Percentiles rank a stretch among this genome's conserved stretches.
phyloP scores from a whole-genome alignment of 1,284 basidiomycete species.

The Pyrrhoderma lamaoense region DNA sequence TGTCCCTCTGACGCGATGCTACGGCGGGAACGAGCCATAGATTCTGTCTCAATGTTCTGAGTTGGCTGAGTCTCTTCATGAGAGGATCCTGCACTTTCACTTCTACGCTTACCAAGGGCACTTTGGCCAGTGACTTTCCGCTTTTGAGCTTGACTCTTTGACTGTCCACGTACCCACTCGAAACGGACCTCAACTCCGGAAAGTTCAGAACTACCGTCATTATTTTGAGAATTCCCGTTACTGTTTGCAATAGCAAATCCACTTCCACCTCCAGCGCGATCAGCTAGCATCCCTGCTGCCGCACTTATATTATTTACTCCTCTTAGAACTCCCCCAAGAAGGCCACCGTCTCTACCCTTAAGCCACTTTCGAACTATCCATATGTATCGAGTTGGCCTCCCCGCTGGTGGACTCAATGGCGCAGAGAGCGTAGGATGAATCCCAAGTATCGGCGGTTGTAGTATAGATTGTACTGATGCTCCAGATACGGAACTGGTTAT shows the following conservation, averaged over 20 bases:
- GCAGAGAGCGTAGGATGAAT: conserved; percentile 50
- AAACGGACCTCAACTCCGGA: conserved; percentile 57
- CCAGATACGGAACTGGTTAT: conserved; percentile 7
- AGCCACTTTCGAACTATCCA: conserved; percentile 81
- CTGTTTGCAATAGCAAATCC: conserved; percentile 15
- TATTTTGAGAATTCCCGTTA: neutral
- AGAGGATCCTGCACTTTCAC: neutral
- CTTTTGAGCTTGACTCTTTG: conserved; percentile 25
- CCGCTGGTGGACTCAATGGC: conserved; percentile 32
- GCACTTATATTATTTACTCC: conserved; percentile 24
- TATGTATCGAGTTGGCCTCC: conserved; percentile 60
- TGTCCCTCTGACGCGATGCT: neutral
- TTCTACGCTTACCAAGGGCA: conserved; percentile 1
- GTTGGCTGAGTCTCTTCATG: neutral
- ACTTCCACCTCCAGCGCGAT: conserved; percentile 21
- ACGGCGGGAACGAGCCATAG: neutral
- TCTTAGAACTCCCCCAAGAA: conserved; percentile 37
- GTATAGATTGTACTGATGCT: conserved; percentile 20
- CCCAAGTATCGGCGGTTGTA: conserved; percentile 56
- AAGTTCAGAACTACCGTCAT: conserved; percentile 18
- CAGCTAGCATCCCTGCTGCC: conserved; percentile 19
- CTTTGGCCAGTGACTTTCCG: conserved; percentile 16
- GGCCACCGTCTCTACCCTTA: conserved; percentile 42
- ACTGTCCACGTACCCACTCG: conserved; percentile 61
- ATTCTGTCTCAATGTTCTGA: neutral